Conservation (phyloP, 495 filamentous ascomycete genomes). For the Penicillium tannophilum region DNA sequence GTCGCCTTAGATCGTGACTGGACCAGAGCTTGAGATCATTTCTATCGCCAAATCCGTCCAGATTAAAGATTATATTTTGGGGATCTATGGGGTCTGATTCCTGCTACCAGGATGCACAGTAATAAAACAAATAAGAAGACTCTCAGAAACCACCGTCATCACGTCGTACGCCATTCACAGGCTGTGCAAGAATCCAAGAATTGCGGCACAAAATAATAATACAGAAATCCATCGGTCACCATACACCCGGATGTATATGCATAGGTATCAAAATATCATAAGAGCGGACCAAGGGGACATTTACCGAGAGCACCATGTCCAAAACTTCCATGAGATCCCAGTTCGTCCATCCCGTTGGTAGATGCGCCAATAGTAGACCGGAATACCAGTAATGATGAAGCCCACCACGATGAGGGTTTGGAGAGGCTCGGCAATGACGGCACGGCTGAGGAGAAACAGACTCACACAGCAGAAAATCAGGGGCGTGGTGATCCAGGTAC, state of each 20-base stretch:
- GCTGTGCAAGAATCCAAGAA: constrained; percentile 3
- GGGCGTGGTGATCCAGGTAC: constrained; percentile 93
- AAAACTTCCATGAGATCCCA: constrained; percentile 60
- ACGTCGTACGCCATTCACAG: constrained; percentile 23
- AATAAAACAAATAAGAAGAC: constrained; percentile 20
- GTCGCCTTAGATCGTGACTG: neutral
- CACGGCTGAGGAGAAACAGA: constrained; percentile 83
- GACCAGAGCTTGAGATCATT: neutral
- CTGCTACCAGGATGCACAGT: constrained; percentile 1
- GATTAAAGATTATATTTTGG: constrained; percentile 6
- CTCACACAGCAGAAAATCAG: constrained; percentile 99
- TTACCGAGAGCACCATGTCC: constrained; percentile 46
- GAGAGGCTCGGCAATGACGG: constrained; percentile 84
- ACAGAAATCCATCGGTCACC: constrained; percentile 14
- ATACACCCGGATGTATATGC: constrained; percentile 35
- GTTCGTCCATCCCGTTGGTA: constrained; percentile 53
- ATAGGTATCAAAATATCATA: constrained; percentile 34
- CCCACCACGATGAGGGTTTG: constrained; percentile 83
- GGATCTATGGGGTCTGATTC: neutral
- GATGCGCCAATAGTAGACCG: constrained; percentile 87
- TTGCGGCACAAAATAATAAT: constrained; percentile 3
- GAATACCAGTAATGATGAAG: constrained; percentile 81
- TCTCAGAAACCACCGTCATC: constrained; percentile 23
- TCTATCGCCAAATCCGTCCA: neutral
- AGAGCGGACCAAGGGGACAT: constrained; percentile 1